These are phyloP conservation scores for Cyathus striatus DNA, from an alignment of 768 basidiomycete species.

Conservation along the genomic window DNA sequence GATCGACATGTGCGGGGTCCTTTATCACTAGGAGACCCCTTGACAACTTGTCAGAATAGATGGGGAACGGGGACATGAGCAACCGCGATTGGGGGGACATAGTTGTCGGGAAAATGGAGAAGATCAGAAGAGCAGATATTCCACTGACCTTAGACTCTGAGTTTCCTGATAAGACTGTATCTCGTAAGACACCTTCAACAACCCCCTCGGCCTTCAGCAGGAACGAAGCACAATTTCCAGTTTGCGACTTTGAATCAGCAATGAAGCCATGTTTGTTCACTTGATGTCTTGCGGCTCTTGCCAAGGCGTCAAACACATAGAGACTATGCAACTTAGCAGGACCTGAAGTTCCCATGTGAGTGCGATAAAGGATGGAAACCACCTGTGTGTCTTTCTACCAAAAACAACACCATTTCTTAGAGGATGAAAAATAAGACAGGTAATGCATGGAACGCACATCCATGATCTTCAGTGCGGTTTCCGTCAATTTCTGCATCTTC, in stretches of 20 bases:
- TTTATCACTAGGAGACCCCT: too few species aligned
- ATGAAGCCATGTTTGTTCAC: conserved; percentile 60
- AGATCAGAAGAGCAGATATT: conserved; percentile 1
- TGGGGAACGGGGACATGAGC: too few species aligned
- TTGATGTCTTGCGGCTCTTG: conserved; percentile 72
- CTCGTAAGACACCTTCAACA: conserved; percentile 83
- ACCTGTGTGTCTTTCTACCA: conserved; percentile 80
- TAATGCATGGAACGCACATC: conserved; percentile 52
- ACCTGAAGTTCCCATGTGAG: conserved; percentile 73
- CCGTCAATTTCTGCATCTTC: conserved; percentile 75
- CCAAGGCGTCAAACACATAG: conserved; percentile 91
- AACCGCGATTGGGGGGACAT: too few species aligned
- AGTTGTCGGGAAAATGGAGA: too few species aligned
- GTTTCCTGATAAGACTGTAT: conserved; percentile 64
- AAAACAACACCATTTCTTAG: conserved; percentile 1
- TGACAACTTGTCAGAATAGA: too few species aligned
- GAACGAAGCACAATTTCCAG: conserved; percentile 78
- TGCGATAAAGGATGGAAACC: conserved; percentile 84
- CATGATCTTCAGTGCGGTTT: conserved; percentile 72
- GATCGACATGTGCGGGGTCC: too few species aligned
- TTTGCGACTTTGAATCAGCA: conserved; percentile 47
- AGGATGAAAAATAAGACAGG: too few species aligned
- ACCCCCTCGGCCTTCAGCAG: conserved; percentile 87
- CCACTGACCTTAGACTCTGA: conserved; percentile 83
- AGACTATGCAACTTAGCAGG: conserved; percentile 78